A percentile compares a stretch with the other conserved stretches of the same genome.
Evolutionary conservation across 768 basidiomycete species (phyloP).

Genomic region (Lentinus brumalis): DNA sequence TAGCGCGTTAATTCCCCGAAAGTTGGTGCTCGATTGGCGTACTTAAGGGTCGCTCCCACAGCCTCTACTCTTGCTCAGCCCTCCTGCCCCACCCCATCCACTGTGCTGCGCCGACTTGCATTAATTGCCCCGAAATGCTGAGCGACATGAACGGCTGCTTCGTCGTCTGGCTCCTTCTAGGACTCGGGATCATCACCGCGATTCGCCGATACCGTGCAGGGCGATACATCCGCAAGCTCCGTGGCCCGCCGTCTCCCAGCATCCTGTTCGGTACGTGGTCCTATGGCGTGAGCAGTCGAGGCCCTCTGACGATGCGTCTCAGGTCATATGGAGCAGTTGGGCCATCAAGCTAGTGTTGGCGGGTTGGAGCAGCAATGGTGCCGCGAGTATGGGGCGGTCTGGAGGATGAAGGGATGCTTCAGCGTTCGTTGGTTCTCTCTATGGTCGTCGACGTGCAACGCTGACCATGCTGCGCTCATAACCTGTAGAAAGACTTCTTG

Average conservation of each 20-base stretch:
- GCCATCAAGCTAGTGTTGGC: constrained; percentile 19
- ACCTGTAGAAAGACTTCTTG: constrained; percentile 12
- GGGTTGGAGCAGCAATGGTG: constrained; percentile 19
- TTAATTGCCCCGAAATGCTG: too few species aligned
- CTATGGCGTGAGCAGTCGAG: not conserved
- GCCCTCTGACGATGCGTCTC: not conserved
- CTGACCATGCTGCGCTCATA: too few species aligned
- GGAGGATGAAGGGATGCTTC: constrained; percentile 22
- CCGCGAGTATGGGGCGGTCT: constrained; percentile 22
- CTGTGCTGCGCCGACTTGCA: too few species aligned
- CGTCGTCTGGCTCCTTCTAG: too few species aligned
- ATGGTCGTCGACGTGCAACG: not conserved
- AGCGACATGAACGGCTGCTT: too few species aligned
- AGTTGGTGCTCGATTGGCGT: too few species aligned
- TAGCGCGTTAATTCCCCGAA: too few species aligned
- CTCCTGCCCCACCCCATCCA: too few species aligned
- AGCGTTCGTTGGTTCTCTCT: constrained; percentile 15
- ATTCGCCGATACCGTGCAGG: too few species aligned
- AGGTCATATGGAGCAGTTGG: not conserved
- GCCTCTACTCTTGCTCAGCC: too few species aligned
- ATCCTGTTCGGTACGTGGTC: constrained; percentile 6
- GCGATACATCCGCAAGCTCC: constrained; percentile 9
- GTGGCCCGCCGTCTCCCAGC: constrained; percentile 13
- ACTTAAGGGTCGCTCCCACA: too few species aligned
- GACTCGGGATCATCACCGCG: too few species aligned